These are phyloP conservation scores for Tulasnella sp. DNA, from an alignment of 768 basidiomycete species.

Conservation along the genomic window DNA sequence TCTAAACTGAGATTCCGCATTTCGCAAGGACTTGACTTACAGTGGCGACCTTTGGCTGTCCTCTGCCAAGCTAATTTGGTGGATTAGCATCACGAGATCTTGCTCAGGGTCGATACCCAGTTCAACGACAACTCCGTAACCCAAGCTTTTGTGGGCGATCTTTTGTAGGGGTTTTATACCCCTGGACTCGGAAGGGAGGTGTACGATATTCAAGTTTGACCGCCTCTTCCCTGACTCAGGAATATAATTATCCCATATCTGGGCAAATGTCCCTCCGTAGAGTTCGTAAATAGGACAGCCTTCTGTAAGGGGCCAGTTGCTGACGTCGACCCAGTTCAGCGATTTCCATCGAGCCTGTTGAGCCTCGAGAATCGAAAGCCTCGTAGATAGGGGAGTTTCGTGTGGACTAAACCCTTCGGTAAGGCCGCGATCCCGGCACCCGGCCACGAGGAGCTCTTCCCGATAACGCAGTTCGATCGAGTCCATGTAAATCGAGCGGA, in stretches of 20 bases:
- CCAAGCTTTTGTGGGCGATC: neutral
- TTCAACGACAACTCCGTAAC: slow-evolving; percentile 9
- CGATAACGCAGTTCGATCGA: slow-evolving; percentile 2
- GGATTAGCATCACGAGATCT: slow-evolving; percentile 18
- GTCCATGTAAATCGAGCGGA: neutral
- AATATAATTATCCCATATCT: slow-evolving; percentile 14
- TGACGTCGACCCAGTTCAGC: slow-evolving; percentile 9
- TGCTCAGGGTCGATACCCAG: slow-evolving; percentile 24
- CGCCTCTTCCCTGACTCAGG: slow-evolving; percentile 6
- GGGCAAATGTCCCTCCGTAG: slow-evolving; percentile 25
- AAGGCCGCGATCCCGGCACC: neutral
- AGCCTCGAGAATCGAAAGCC: slow-evolving; percentile 1
- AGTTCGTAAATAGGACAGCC: slow-evolving; percentile 26
- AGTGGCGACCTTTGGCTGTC: neutral
- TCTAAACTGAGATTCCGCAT: too few relatives aligned
- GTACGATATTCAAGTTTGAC: neutral
- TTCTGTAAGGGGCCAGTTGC: neutral
- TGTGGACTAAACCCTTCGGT: neutral
- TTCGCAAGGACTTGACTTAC: too few relatives aligned
- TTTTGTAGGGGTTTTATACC: neutral
- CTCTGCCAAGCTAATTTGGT: neutral
- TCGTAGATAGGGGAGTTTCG: neutral
- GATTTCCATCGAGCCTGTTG: slow-evolving; percentile 19
- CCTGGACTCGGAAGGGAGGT: neutral
- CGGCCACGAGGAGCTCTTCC: neutral